Evolutionary conservation across 805 yeast genomes (phyloP).

Genomic region (Candida ulmi): DNA sequence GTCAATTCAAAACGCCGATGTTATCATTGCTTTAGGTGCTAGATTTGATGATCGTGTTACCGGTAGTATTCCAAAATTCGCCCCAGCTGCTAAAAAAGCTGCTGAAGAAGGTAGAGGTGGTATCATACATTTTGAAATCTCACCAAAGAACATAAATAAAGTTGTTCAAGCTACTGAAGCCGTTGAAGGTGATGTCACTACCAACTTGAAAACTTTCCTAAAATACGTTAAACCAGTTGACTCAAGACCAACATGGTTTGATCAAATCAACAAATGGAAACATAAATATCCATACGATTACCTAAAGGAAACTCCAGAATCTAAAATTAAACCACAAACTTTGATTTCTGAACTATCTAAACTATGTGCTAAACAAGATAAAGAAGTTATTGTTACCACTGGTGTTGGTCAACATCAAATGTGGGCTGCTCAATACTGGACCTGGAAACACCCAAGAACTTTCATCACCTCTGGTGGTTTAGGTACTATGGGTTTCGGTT

Average conservation of each 20-base stretch:
- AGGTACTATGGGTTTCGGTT: constrained; percentile 98
- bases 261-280: constrained; percentile 74
- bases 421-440: constrained; percentile 99
- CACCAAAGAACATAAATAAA: constrained; percentile 96
- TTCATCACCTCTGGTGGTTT: constrained; percentile 98
- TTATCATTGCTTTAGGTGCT: constrained; percentile 92
- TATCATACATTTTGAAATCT: constrained; percentile 91
- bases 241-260: constrained; percentile 77
- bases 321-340: constrained; percentile 89
- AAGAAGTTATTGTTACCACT: constrained; percentile 84
- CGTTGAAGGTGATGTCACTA: constrained; percentile 90
- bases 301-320: constrained; percentile 72
- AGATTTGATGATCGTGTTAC: constrained; percentile 99
- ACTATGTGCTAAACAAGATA: constrained; percentile 56
- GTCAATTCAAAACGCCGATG: constrained; percentile 90
- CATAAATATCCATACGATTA: constrained; percentile 80
- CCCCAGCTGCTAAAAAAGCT: constrained; percentile 89
- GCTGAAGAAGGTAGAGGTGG: constrained; percentile 90
- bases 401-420: constrained; percentile 99
- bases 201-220: constrained; percentile 64
- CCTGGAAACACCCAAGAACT: constrained; percentile 89
- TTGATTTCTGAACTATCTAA: constrained; percentile 72
- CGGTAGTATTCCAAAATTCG: constrained; percentile 76
- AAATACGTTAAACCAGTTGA: constrained; percentile 63
- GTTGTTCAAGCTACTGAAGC: constrained; percentile 96